Percentiles rank a stretch among this genome's conserved stretches.
These are phyloP conservation scores for Chimonanthus praecox DNA, from an alignment of 164 flowering plant species.

Conservation along the genomic window DNA sequence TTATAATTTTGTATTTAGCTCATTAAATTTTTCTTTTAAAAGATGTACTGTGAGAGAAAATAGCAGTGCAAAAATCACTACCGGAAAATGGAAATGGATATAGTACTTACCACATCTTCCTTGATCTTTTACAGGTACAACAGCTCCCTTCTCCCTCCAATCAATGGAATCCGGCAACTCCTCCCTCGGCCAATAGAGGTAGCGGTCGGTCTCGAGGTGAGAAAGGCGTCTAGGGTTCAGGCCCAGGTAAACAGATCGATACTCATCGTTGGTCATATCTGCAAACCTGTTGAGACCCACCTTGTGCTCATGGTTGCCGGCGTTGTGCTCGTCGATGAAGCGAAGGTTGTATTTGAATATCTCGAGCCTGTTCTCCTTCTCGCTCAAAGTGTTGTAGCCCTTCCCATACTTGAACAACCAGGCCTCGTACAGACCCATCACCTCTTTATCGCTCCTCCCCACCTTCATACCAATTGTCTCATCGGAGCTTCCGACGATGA, in stretches of 20 bases:
- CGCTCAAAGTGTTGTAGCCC: constrained; percentile 47
- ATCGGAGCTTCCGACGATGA: constrained; percentile 21
- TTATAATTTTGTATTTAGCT: too few relatives aligned
- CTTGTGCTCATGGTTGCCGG: constrained; percentile 35
- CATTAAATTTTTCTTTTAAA: too few relatives aligned
- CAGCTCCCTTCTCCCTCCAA: constrained; percentile 84
- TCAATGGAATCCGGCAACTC: constrained; percentile 67
- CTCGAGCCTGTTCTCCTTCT: constrained; percentile 21
- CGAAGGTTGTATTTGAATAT: constrained; percentile 40
- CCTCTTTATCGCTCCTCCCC: constrained; percentile 33
- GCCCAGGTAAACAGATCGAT: constrained; percentile 49
- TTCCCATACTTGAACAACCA: constrained; percentile 58
- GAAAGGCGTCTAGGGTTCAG: constrained; percentile 22
- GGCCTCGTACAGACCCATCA: constrained; percentile 34
- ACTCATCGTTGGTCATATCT: constrained; percentile 82
- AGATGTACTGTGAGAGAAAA: too few relatives aligned
- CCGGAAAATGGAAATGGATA: neutral
- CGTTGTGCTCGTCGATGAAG: constrained; percentile 71
- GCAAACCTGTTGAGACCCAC: constrained; percentile 71
- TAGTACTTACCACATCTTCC: constrained; percentile 71
- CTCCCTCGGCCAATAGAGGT: constrained; percentile 47
- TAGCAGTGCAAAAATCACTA: too few relatives aligned
- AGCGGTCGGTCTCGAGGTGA: constrained; percentile 36
- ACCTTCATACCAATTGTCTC: neutral
- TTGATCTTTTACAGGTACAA: constrained; percentile 64